A percentile compares a stretch with the other conserved stretches of the same genome.
Conservation (phyloP, 176 grass and related monocot species). For the Phragmites australis region DNA sequence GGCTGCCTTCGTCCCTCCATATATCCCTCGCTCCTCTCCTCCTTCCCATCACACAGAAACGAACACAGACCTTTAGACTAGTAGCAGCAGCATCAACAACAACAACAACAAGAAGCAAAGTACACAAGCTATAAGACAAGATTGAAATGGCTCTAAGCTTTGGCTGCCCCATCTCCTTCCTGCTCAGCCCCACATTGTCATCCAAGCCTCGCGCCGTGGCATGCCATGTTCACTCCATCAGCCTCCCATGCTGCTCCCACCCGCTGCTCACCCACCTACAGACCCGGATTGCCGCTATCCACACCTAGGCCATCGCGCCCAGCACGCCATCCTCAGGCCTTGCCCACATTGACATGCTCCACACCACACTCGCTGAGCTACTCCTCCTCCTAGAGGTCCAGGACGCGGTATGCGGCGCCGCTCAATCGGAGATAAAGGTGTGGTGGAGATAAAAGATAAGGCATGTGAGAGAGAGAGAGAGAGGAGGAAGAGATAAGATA, state of each 20-base stretch:
- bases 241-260: conserved; percentile 51
- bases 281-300: conserved; percentile 17
- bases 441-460: too few species aligned
- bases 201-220: background rate
- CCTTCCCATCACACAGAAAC: background rate
- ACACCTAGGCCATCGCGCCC: background rate
- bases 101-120: background rate
- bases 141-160: conserved; percentile 47
- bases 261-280: conserved; percentile 47
- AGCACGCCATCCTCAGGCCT: conserved; percentile 11
- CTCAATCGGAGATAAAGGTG: too few species aligned
- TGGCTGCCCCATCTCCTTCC: conserved; percentile 64
- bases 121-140: background rate
- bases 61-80: background rate
- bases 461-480: too few species aligned
- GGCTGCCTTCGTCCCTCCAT: background rate
- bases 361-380: conserved; percentile 42
- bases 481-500: too few species aligned
- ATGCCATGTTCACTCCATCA: conserved; percentile 49
- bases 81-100: background rate
- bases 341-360: conserved; percentile 38
- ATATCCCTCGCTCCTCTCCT: background rate
- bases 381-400: conserved; percentile 47
- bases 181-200: conserved; percentile 39
- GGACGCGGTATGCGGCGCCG: background rate